Base-by-base conservation (phyloP, 768 basidiomycete species). In the Royoungia palumana region DNA sequence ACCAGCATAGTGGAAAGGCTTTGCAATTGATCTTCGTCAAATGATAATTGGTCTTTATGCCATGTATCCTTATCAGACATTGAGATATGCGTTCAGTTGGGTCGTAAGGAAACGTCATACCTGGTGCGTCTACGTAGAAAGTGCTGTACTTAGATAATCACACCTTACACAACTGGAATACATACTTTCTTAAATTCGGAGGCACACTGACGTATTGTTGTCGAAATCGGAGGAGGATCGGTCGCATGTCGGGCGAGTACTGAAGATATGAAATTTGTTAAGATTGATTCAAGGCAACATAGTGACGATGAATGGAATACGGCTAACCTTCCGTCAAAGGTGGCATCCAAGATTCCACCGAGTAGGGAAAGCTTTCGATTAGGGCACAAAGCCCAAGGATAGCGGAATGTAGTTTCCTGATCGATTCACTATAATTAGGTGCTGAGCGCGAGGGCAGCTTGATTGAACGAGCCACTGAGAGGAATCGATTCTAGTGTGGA, bases 341-440 rank as follows among this genome's bases (percentile, higher is more conserved):
- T 25, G 87, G 87, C 80, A 95, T 85, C 87, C 94, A 98, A 54
- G 84, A 82, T 61, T 95, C 95, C 13, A 97, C 87, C 2, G 93
- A 94, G 69, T 96, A 96, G 0, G 95, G 95, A 65, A 89, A 95
- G 49, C 93, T 94, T 59, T 94, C 90, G 28, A 98, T 82, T 27
- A 98, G 73, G 6, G 95, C 91, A 55, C 90, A 91, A 37, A 94
- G 83, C n/a, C 95, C 95, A 41, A 98, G 76, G 49, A 98, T 88
- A 2, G 93, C 93, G 25, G 89, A 89, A 64, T 96, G 93, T 47
- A 94, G 74, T 41, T 78, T 76, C 39, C 83, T 80, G 56, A 94
- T 64, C 12, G 81, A 76, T 46, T 83, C 81, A n/a, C 83, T 78
- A 60, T 94, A 94, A 14, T 71, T 63, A 34, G 85, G 77, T 53